Percentiles rank a stretch among this genome's conserved stretches.
Conservation (phyloP, 1,139 yeast species). For the Entelexis paramagnoliae region DNA sequence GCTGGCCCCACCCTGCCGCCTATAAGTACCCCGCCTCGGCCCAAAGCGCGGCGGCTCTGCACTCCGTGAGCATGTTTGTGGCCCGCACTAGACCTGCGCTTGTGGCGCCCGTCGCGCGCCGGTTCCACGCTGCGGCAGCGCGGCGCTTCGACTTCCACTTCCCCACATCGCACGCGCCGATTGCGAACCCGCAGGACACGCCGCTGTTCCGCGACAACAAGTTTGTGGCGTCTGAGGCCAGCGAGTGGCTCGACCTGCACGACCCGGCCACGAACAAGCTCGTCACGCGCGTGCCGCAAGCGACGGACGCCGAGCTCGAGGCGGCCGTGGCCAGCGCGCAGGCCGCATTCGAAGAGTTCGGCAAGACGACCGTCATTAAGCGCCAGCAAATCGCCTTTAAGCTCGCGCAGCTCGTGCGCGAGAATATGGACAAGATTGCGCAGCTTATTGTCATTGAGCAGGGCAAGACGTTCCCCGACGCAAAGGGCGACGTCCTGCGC, state of each 20-base stretch:
- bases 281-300: conserved; percentile 62
- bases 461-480: conserved; percentile 71
- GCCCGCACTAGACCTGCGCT: not conserved
- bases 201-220: conserved; percentile 52
- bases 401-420: conserved; percentile 55
- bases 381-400: conserved; percentile 71
- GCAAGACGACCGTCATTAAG: conserved; percentile 48
- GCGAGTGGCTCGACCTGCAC: conserved; percentile 58
- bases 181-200: conserved; percentile 42
- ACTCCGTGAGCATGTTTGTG: not conserved
- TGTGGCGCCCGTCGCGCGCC: not conserved
- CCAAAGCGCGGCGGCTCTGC: not conserved
- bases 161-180: conserved; percentile 43
- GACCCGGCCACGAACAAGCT: conserved; percentile 69
- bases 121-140: conserved; percentile 2
- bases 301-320: conserved; percentile 55
- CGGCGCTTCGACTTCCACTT: conserved; percentile 20
- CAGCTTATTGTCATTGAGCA: conserved; percentile 65
- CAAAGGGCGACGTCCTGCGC: conserved; percentile 67
- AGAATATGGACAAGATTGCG: conserved; percentile 63
- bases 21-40: not conserved
- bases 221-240: conserved; percentile 46
- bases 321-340: conserved; percentile 49
- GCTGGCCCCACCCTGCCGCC: not conserved
- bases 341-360: conserved; percentile 44